Conservation (phyloP, 2,329 filamentous ascomycete genomes). For the Byssothecium circinans region DNA sequence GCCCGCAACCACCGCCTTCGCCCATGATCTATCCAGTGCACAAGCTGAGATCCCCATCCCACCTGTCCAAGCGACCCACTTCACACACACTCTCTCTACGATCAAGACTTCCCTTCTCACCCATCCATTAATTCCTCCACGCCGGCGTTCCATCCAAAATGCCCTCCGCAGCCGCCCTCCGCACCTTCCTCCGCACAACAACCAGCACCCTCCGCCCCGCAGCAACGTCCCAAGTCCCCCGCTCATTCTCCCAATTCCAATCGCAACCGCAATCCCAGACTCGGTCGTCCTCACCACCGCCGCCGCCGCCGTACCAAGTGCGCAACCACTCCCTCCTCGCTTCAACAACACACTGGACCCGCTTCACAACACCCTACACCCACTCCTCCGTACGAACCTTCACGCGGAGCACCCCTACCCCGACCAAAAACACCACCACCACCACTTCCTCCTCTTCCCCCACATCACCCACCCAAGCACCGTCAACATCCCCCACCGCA, state of each 20-base stretch:
- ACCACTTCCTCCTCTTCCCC: no score
- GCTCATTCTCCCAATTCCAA: constrained; percentile 24
- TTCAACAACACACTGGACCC: constrained; percentile 35
- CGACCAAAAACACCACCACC: constrained; percentile 12
- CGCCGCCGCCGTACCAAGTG: constrained; percentile 27
- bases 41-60: constrained; percentile 6
- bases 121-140: background rate
- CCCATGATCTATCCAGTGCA: constrained; percentile 6
- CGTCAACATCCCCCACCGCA: constrained; percentile 18
- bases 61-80: no score
- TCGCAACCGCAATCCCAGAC: constrained; percentile 21
- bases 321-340: constrained; percentile 30
- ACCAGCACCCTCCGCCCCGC: constrained; percentile 27
- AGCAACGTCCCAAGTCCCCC: constrained; percentile 19
- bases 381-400: constrained; percentile 39
- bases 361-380: constrained; percentile 34
- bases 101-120: background rate
- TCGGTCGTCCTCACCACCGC: constrained; percentile 28
- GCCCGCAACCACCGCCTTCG: constrained; percentile 9
- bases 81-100: no score
- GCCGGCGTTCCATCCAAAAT: constrained; percentile 11
- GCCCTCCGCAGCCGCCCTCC: constrained; percentile 27
- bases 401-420: constrained; percentile 25
- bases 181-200: constrained; percentile 30
- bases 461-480: constrained; percentile 7